phyloP scores from a whole-genome alignment of 2,329 filamentous ascomycete species.

The Diaporthe destruens region DNA sequence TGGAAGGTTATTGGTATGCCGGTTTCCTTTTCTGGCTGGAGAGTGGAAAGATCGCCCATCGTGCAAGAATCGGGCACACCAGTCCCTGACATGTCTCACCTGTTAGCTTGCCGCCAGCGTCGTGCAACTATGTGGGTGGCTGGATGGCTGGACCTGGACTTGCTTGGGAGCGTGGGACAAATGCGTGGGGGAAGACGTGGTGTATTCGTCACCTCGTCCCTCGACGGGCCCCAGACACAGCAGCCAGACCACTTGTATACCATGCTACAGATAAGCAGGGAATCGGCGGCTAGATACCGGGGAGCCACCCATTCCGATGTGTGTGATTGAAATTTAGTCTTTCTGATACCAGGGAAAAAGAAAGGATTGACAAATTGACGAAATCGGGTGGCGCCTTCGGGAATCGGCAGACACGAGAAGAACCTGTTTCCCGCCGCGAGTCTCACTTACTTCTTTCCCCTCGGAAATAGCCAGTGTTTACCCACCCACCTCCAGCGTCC shows the following conservation, averaged over 20 bases:
- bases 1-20: slow-evolving; percentile 16
- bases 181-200: neutral
- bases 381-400: slow-evolving; percentile 14
- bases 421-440: neutral
- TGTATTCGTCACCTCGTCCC: neutral
- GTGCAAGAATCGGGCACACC: slow-evolving; percentile 11
- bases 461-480: too few relatives aligned
- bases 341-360: neutral
- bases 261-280: neutral
- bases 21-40: slow-evolving; percentile 4
- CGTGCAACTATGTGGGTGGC: neutral
- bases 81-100: slow-evolving; percentile 23
- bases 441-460: neutral
- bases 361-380: neutral
- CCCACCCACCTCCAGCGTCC: too few relatives aligned
- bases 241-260: too few relatives aligned
- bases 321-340: slow-evolving; percentile 1
- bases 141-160: neutral
- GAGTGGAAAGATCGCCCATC: neutral
- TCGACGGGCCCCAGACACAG: neutral
- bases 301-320: neutral
- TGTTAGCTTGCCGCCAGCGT: neutral
- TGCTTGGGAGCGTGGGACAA: neutral
- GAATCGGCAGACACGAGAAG: slow-evolving; percentile 32
- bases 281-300: neutral